Evolutionary conservation across 2,329 filamentous ascomycete species (phyloP).

Genomic region (Colletotrichum nymphaeae): DNA sequence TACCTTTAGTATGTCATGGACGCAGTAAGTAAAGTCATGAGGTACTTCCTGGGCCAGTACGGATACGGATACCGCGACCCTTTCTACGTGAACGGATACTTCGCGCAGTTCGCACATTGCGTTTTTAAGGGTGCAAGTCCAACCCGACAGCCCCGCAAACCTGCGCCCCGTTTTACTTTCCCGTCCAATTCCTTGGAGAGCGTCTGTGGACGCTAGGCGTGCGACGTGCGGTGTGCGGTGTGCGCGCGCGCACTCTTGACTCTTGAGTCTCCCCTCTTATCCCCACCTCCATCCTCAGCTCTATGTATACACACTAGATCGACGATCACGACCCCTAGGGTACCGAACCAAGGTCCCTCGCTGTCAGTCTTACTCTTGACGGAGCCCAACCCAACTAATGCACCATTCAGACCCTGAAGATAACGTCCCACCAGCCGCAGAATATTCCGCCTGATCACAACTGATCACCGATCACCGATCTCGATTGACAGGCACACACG

Average conservation of each 20-base stretch:
- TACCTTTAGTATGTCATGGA: background rate
- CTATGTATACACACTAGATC: slow-evolving; percentile 14
- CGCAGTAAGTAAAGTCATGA: background rate
- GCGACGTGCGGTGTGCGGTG: background rate
- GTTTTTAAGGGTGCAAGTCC: background rate
- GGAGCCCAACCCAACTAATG: slow-evolving; percentile 11
- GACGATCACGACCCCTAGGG: slow-evolving; percentile 28
- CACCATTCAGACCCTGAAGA: slow-evolving; percentile 26
- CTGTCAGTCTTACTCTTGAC: background rate
- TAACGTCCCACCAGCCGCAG: slow-evolving; percentile 16
- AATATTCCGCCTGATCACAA: slow-evolving; percentile 21
- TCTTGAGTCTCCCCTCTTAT: background rate
- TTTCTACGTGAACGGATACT: background rate
- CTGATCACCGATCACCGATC: slow-evolving; percentile 19
- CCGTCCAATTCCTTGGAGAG: slow-evolving; percentile 8
- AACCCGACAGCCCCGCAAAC: background rate
- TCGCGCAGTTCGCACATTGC: background rate
- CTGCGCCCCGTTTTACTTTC: slow-evolving; percentile 23
- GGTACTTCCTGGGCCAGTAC: background rate
- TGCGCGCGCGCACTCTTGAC: background rate
- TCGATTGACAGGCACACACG: slow-evolving; percentile 22
- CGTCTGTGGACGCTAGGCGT: background rate
- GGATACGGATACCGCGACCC: background rate
- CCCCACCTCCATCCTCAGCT: background rate
- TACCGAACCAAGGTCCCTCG: slow-evolving; percentile 19